These are phyloP conservation scores for Phaeoacremonium minimum DNA, from an alignment of 2,329 filamentous ascomycete species.

Conservation along the genomic window DNA sequence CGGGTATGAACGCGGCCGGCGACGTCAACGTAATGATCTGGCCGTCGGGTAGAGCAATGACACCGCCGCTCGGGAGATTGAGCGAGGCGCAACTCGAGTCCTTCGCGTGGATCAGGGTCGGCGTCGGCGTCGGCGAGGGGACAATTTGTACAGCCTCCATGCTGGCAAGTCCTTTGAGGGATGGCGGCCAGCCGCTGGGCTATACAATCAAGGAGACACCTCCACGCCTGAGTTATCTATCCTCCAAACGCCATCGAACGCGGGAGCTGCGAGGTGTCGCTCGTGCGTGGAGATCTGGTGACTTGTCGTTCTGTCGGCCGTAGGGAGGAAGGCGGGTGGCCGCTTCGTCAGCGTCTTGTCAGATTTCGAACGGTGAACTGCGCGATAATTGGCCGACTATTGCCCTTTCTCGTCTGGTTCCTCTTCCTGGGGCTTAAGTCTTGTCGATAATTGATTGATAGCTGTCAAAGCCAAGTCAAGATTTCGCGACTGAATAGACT, in stretches of 20 bases:
- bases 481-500: too few species aligned
- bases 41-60: constrained; percentile 45
- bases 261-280: too few species aligned
- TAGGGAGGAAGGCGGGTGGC: too few species aligned
- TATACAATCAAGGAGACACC: constrained; percentile 10
- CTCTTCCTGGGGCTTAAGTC: too few species aligned
- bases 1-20: constrained; percentile 55
- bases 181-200: constrained; percentile 19
- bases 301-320: too few species aligned
- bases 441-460: too few species aligned
- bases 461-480: too few species aligned
- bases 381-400: too few species aligned
- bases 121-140: constrained; percentile 10
- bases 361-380: too few species aligned
- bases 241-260: constrained; percentile 20
- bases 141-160: constrained; percentile 18
- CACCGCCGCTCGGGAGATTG: constrained; percentile 37
- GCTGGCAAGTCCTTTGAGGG: constrained; percentile 11
- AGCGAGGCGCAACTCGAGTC: constrained; percentile 14
- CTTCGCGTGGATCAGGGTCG: constrained; percentile 9
- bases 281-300: too few species aligned
- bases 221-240: constrained; percentile 14
- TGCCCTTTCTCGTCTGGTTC: too few species aligned
- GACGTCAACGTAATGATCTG: constrained; percentile 55
- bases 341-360: too few species aligned